These are phyloP conservation scores for Saturnispora bothae DNA, from an alignment of 805 yeast genomes.

Conservation along the genomic window DNA sequence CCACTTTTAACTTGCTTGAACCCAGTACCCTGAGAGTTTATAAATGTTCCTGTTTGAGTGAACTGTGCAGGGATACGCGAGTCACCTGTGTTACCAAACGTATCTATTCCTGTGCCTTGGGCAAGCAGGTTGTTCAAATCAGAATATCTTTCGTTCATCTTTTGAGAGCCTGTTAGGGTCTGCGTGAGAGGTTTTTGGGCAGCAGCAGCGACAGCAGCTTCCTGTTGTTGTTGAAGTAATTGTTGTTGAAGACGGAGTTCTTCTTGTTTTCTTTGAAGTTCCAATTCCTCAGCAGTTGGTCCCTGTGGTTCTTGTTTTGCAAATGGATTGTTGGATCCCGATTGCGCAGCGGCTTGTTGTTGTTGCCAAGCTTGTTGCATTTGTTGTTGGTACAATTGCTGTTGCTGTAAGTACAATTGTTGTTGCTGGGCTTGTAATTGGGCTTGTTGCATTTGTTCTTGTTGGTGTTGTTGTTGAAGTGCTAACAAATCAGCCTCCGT, in stretches of 20 bases:
- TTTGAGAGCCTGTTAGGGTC: slow-evolving; percentile 43
- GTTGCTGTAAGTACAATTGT: slow-evolving; percentile 15
- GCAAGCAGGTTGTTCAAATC: slow-evolving; percentile 73
- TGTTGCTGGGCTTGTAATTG: slow-evolving; percentile 14
- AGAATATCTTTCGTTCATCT: slow-evolving; percentile 47
- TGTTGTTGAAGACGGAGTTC: slow-evolving; percentile 15
- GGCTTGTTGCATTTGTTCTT: slow-evolving; percentile 5
- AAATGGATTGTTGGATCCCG: slow-evolving; percentile 30
- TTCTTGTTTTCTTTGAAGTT: slow-evolving; percentile 42
- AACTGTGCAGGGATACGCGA: slow-evolving; percentile 87
- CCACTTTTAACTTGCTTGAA: slow-evolving; percentile 40
- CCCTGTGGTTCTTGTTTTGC: slow-evolving; percentile 21
- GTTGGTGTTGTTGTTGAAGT: slow-evolving; percentile 23
- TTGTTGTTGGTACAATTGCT: slow-evolving; percentile 15
- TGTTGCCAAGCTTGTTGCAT: slow-evolving; percentile 11
- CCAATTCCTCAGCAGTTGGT: slow-evolving; percentile 32
- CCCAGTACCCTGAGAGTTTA: slow-evolving; percentile 86
- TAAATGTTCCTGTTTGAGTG: slow-evolving; percentile 68
- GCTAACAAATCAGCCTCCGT: slow-evolving; percentile 38
- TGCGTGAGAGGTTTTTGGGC: slow-evolving; percentile 28
- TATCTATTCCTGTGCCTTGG: slow-evolving; percentile 85
- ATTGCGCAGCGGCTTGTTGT: slow-evolving; percentile 27
- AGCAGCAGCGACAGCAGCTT: slow-evolving; percentile 17
- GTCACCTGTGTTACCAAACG: slow-evolving; percentile 83
- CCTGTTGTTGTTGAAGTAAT: slow-evolving; percentile 8